Evolutionary conservation across 805 yeast genomes (phyloP).

Genomic region (Maudiozyma pseudohumilis): DNA sequence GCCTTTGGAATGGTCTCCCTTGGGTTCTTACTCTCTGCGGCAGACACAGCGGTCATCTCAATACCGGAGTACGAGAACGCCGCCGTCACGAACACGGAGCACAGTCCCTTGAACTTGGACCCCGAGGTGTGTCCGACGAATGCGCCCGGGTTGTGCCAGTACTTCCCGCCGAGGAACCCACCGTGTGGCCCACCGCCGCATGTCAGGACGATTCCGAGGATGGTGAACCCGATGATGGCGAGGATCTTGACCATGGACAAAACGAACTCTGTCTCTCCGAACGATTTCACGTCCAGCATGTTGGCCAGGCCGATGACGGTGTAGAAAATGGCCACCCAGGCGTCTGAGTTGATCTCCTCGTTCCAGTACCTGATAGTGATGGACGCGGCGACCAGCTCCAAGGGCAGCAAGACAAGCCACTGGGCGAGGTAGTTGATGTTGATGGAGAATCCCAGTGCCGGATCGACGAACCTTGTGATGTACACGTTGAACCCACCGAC

Average conservation of each 20-base stretch:
- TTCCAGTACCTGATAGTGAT: slow-evolving; percentile 50
- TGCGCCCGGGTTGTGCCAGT: slow-evolving; percentile 51
- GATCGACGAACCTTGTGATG: slow-evolving; percentile 44
- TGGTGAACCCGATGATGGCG: slow-evolving; percentile 44
- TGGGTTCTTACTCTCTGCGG: slow-evolving; percentile 69
- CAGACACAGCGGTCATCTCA: slow-evolving; percentile 64
- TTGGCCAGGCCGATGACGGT: slow-evolving; percentile 38
- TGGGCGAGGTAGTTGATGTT: slow-evolving; percentile 45
- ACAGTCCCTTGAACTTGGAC: slow-evolving; percentile 40
- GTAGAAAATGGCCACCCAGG: slow-evolving; percentile 51
- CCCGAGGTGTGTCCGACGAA: slow-evolving; percentile 37
- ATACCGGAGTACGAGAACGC: slow-evolving; percentile 66
- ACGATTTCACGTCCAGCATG: slow-evolving; percentile 43
- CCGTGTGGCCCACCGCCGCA: slow-evolving; percentile 38
- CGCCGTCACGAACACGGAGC: slow-evolving; percentile 46
- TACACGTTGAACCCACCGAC: slow-evolving; percentile 44
- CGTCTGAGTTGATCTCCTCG: slow-evolving; percentile 41
- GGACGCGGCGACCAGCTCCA: slow-evolving; percentile 52
- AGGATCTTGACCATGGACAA: slow-evolving; percentile 40
- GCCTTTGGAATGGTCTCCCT: slow-evolving; percentile 59
- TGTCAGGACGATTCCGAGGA: slow-evolving; percentile 40
- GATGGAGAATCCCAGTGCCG: slow-evolving; percentile 46
- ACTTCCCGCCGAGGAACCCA: slow-evolving; percentile 36
- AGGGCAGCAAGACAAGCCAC: slow-evolving; percentile 48
- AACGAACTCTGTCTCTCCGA: slow-evolving; percentile 49